These are phyloP conservation scores for Capsicum chinense DNA, from an alignment of 257 asterid species.

Conservation along the genomic window DNA sequence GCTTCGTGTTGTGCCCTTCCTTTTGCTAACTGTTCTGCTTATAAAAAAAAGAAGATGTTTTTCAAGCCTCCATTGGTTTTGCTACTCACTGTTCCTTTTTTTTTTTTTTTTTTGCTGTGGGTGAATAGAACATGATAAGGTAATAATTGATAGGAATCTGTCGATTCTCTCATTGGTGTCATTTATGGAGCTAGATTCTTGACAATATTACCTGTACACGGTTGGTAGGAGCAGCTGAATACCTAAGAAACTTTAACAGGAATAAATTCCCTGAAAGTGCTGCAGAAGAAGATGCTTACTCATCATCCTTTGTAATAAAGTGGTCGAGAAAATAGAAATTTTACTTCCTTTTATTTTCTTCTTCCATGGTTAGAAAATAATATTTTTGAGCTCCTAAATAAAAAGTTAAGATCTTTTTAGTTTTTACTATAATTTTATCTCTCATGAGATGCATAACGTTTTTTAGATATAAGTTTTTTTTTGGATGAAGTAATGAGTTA, in stretches of 20 bases:
- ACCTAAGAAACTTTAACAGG: conserved; percentile 24
- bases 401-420: not conserved
- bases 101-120: not conserved
- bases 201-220: not conserved
- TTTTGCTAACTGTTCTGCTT: not conserved
- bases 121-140: not conserved
- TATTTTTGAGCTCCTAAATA: not conserved
- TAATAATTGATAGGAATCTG: not conserved
- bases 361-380: not conserved
- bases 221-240: not conserved
- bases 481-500: not conserved
- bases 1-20: not conserved
- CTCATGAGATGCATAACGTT: not conserved
- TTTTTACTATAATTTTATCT: not conserved
- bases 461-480: not conserved
- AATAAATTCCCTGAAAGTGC: conserved; percentile 23
- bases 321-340: not conserved
- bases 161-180: not conserved
- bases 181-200: conserved; percentile 11
- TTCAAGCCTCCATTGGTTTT: conserved; percentile 15
- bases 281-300: conserved; percentile 8
- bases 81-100: conserved; percentile 16
- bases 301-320: conserved; percentile 6
- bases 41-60: not conserved
- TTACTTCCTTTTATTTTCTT: not conserved